Evolutionary conservation across 176 grass and related monocot species (phyloP).

Genomic region (Microstegium vimineum): DNA sequence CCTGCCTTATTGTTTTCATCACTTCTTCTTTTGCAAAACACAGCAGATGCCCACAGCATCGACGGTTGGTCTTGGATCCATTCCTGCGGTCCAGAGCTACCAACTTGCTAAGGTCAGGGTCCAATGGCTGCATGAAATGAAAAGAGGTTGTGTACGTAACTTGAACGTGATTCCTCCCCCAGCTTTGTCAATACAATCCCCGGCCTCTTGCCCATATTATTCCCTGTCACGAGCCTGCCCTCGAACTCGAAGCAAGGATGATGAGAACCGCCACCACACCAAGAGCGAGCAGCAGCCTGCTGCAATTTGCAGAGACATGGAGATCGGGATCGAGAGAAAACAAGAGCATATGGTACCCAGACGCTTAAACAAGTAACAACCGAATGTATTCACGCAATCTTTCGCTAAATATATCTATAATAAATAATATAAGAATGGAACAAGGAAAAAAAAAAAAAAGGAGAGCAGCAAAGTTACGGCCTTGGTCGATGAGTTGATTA

Average conservation of each 20-base stretch:
- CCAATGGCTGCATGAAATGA: neutral
- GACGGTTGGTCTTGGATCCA: neutral
- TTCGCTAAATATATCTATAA: neutral
- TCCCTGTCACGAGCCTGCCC: neutral
- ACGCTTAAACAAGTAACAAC: conserved; percentile 43
- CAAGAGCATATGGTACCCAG: conserved; percentile 37
- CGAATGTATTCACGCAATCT: conserved; percentile 34
- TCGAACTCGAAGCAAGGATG: neutral
- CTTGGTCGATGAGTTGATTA: neutral
- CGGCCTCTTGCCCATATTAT: neutral
- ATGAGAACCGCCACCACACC: neutral
- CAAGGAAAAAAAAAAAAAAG: neutral
- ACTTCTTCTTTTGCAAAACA: neutral
- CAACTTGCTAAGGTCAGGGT: neutral
- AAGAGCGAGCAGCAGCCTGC: neutral
- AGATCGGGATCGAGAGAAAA: conserved; percentile 1
- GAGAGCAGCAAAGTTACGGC: conserved; percentile 29
- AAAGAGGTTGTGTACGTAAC: neutral
- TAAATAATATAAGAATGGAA: neutral
- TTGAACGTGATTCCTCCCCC: neutral
- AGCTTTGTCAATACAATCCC: neutral
- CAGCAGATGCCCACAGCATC: neutral
- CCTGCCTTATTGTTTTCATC: neutral
- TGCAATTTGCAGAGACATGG: neutral
- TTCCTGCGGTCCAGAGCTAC: neutral